These are phyloP conservation scores for Clonostachys byssicola DNA, from an alignment of 2,329 filamentous ascomycete genomes.

Conservation along the genomic window DNA sequence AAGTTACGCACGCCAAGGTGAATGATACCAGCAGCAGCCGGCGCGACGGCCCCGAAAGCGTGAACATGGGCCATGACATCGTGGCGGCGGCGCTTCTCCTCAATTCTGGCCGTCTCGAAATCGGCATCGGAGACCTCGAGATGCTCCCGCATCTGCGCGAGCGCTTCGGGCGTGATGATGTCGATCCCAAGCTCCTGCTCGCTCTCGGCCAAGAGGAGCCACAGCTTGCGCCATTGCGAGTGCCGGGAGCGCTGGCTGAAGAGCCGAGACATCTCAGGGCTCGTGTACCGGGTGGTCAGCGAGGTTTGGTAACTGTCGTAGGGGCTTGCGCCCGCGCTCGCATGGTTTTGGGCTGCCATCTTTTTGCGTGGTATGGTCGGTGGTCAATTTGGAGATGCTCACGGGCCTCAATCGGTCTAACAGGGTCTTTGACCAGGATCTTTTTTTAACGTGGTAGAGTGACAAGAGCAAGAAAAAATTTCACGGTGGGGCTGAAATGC, in stretches of 20 bases:
- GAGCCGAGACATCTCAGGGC: slow-evolving; percentile 69
- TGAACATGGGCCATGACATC: slow-evolving; percentile 68
- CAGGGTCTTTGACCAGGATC: too few species aligned
- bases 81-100: slow-evolving; percentile 70
- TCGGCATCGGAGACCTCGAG: slow-evolving; percentile 73
- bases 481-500: too few species aligned
- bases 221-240: slow-evolving; percentile 79
- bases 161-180: slow-evolving; percentile 66
- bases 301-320: slow-evolving; percentile 55
- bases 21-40: slow-evolving; percentile 77
- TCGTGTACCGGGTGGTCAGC: slow-evolving; percentile 69
- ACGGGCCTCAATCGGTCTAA: too few species aligned
- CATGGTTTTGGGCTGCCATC: neutral
- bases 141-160: slow-evolving; percentile 73
- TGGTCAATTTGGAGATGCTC: neutral
- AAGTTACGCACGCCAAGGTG: slow-evolving; percentile 53
- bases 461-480: too few species aligned
- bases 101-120: slow-evolving; percentile 68
- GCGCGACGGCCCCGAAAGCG: slow-evolving; percentile 69
- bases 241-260: slow-evolving; percentile 75
- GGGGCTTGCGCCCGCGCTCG: slow-evolving; percentile 4
- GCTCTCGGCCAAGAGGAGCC: slow-evolving; percentile 78
- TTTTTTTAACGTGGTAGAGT: too few species aligned
- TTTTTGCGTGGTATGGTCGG: neutral
- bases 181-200: slow-evolving; percentile 77